Evolutionary conservation across 129 eudicot species (phyloP).

Genomic region (Kitagawia praeruptora): DNA sequence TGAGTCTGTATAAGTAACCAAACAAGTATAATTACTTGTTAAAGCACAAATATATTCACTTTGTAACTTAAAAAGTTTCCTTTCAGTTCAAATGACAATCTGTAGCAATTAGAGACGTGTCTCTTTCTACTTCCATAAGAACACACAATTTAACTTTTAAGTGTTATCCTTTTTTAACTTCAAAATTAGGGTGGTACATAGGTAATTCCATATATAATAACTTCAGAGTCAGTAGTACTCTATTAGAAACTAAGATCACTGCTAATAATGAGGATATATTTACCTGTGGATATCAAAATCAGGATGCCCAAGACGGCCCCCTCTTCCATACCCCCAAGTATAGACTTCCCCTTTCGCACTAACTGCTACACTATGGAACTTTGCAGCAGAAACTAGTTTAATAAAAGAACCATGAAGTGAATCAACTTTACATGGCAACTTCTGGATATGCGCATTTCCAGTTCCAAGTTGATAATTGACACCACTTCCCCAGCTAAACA

Average conservation of each 20-base stretch:
- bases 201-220: not conserved
- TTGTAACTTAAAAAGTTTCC: not conserved
- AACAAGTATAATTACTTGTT: not conserved
- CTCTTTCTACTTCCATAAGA: not conserved
- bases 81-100: not conserved
- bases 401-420: conserved; percentile 78
- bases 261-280: not conserved
- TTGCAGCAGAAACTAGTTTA: conserved; percentile 67
- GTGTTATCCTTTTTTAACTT: not conserved
- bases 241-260: not conserved
- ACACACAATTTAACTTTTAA: not conserved
- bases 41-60: not conserved
- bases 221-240: not conserved
- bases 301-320: conserved; percentile 99
- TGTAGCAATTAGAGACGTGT: not conserved
- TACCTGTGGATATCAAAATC: conserved; percentile 99
- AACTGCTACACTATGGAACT: conserved; percentile 96
- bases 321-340: conserved; percentile 99
- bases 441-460: conserved; percentile 97
- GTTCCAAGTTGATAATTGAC: conserved; percentile 97
- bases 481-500: conserved; percentile 99
- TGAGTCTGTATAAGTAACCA: not conserved
- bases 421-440: conserved; percentile 91
- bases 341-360: conserved; percentile 75
- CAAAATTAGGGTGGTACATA: not conserved